Conservation (phyloP, 2,329 filamentous ascomycete genomes). For the Arachnomyces sp. region DNA sequence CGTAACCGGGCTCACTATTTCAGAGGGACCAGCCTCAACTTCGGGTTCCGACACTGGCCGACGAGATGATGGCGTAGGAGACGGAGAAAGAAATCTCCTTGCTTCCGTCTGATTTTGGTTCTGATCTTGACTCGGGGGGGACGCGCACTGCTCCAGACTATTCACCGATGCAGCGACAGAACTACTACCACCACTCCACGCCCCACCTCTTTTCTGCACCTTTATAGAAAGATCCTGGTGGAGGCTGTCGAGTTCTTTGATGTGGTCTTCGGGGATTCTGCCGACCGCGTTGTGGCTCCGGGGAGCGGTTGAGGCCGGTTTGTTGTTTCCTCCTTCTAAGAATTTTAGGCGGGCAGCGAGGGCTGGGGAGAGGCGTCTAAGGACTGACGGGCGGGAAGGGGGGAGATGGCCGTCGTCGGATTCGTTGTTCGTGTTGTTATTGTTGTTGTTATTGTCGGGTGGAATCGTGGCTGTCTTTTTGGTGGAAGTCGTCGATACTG, state of each 20-base stretch:
- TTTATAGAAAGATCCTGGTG: slow-evolving; percentile 33
- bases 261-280: slow-evolving; percentile 32
- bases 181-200: slow-evolving; percentile 22
- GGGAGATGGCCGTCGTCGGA: slow-evolving; percentile 11
- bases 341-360: slow-evolving; percentile 36
- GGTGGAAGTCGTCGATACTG: not conserved
- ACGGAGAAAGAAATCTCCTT: too few species aligned
- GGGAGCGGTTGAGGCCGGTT: slow-evolving; percentile 13
- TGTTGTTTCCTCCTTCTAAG: slow-evolving; percentile 24
- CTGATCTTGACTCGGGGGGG: slow-evolving; percentile 16
- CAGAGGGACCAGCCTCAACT: too few species aligned
- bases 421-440: not conserved
- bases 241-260: slow-evolving; percentile 33
- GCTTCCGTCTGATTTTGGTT: not conserved
- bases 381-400: slow-evolving; percentile 27
- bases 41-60: too few species aligned
- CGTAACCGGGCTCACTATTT: too few species aligned
- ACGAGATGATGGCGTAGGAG: too few species aligned
- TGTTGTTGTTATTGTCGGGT: slow-evolving; percentile 6
- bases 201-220: slow-evolving; percentile 28
- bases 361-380: slow-evolving; percentile 35
- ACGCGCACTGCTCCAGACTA: slow-evolving; percentile 13
- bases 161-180: slow-evolving; percentile 1
- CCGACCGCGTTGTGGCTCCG: slow-evolving; percentile 25
- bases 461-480: not conserved